Evolutionary conservation across 352 stramenopile genomes (phyloP), one percentile per base, ranked within the genome.

Genomic region (Phytophthora hibernalis): DNA sequence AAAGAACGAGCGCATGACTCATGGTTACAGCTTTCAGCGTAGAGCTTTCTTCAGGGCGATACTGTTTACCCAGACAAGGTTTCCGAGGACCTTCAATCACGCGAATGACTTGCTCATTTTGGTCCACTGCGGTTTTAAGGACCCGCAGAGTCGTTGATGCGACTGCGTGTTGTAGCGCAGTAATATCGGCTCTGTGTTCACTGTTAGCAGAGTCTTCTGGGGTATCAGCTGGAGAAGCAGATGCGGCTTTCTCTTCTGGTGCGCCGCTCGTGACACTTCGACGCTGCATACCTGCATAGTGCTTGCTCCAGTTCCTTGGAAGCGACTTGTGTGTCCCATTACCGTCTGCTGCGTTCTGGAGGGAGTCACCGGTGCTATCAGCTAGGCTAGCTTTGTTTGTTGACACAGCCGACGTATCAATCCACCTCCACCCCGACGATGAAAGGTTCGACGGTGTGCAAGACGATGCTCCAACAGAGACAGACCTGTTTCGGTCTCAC

Each of bases 291-390:
- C 33, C 68, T 3, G 63, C 48, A 42, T 87, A 78, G 21, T 80
- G 79, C 44, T 93, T 93, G 10, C 73, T 83, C 85, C 85, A 91
- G 31, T 83, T 90, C 4, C 83, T 79, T 11, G 85, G 85, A 28
- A 91, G 65, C 2, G 85, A 73, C 18, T 48, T 74, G 21, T 73
- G 42, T 10, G 44, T 31, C 31, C 56, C 40, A 62, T 26, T 61
- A 7, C 58, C 54, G 33, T 60, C 53, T 9, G 42, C 21, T 9
- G 26, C 35, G 31, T 43, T 68, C 11, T 72, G 65, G n/a, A 21
- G 11, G 5, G 53, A 59, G 24, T 75, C 67, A 22, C 40, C 61
- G 28, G 9, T 65, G 20, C 15, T 62, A n/a, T 71, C 65, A 35
- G 47, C 48, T n/a, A 35, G 16, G n/a, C 43, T 70, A 11, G 30